Base-by-base conservation (phyloP, 2,329 filamentous ascomycete genomes). In the Pyricularia pennisetigena region DNA sequence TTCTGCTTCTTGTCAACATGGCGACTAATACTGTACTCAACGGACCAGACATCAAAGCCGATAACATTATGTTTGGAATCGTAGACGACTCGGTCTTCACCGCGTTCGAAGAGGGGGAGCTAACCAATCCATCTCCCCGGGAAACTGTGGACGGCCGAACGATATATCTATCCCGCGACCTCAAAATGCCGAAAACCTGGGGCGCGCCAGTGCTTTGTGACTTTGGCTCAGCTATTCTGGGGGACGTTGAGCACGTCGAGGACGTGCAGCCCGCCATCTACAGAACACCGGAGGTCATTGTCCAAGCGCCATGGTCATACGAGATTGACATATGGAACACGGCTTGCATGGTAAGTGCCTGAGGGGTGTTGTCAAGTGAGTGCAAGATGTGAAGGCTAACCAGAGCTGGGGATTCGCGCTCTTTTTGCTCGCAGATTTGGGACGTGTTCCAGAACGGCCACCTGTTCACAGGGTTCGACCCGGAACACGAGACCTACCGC, bases 171-270 rank as follows among this genome's bases (percentile, higher is more conserved):
- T 61, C 57, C 4, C 57, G 57, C 5, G n/a, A 61, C 3, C n/a
- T 61, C 0, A 7, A 10, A 12, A 26, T 24, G n/a, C 10, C n/a
- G 2, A 24, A 0, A 64, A 70, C 0, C 74, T 79, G 54, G 54
- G 57, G 57, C 23, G n/a, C 6, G 71, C 70, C 8, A 71, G 23
- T 26, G 26, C n/a, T 80, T 8, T 74, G 72, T 62, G 78, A 81
- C 69, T 70, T 80, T 1, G 76, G 79, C 14, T 75, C 78, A 69
- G 78, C 79, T n/a, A 73, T 75, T n/a, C 73, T 76, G 29, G 75
- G 75, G 1, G n/a, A 28, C 4, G 24, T 24, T 23, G 57, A 61
- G 57, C 57, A 61, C 12, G 0, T 14, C 1, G 57, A 26, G 57
- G 10, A 26, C 10, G 23, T 26, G 8, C n/a, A 24, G 23, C 57